Conservation (phyloP, 139 green algal genomes). For the Desmodesmus armatus region DNA sequence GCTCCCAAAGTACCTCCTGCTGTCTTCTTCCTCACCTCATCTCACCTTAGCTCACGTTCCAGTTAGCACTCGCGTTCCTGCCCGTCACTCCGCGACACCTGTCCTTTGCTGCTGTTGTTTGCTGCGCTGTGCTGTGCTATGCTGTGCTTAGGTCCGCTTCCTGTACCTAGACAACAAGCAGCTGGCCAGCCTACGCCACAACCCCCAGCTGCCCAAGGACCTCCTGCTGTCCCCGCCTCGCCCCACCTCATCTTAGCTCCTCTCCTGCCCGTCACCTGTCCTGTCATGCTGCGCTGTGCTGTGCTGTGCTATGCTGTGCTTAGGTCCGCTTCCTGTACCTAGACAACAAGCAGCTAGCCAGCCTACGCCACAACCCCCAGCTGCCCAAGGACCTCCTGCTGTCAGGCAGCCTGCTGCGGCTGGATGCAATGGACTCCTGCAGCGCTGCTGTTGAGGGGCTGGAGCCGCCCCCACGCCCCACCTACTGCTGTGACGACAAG, state of each 20-base stretch:
- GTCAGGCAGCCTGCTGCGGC: not conserved
- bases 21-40: too few species aligned
- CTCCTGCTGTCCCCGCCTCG: constrained; percentile 40
- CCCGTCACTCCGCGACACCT: too few species aligned
- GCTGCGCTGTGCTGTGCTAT: too few species aligned
- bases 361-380: not conserved
- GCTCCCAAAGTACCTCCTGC: constrained; percentile 23
- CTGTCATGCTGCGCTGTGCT: too few species aligned
- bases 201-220: not conserved
- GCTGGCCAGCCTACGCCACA: not conserved
- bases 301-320: too few species aligned
- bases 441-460: not conserved
- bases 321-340: constrained; percentile 55
- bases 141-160: constrained; percentile 48
- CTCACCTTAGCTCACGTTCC: too few species aligned
- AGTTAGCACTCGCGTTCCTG: too few species aligned
- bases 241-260: too few species aligned
- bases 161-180: constrained; percentile 51
- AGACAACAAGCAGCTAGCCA: constrained; percentile 38
- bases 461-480: constrained; percentile 21
- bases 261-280: too few species aligned
- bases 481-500: constrained; percentile 46
- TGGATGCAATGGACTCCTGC: not conserved
- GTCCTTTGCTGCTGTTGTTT: too few species aligned
- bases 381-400: constrained; percentile 31